A percentile compares a stretch with the other conserved stretches of the same genome.
phyloP scores from a whole-genome alignment of 140 eudicot species.

The Oenanthe javanica region DNA sequence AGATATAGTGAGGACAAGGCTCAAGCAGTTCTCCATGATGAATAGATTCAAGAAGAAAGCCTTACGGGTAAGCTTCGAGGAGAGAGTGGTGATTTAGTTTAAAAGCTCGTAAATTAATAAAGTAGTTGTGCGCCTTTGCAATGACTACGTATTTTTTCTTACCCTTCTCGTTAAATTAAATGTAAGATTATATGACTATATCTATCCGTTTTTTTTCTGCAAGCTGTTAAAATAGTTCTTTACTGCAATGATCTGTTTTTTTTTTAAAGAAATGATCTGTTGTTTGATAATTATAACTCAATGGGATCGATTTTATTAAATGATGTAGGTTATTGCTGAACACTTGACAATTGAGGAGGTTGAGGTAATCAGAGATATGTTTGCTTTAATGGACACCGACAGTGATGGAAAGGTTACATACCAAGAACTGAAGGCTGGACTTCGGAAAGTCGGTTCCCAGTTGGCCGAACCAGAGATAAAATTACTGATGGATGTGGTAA shows the following conservation, averaged over 20 bases:
- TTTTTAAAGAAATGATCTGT: not conserved
- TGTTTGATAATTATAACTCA: not conserved
- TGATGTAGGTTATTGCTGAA: conserved; percentile 65
- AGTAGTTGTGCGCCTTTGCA: not conserved
- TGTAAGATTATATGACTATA: not conserved
- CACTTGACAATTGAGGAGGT: conserved; percentile 68
- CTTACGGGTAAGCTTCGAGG: conserved; percentile 43
- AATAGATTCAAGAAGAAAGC: conserved; percentile 82
- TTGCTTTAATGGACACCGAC: conserved; percentile 62
- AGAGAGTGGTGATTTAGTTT: conserved; percentile 4
- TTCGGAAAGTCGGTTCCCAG: conserved; percentile 64
- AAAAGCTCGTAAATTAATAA: not conserved
- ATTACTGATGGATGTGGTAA: conserved; percentile 58
- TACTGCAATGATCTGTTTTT: not conserved
- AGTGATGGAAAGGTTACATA: conserved; percentile 56
- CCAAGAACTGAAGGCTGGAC: conserved; percentile 59
- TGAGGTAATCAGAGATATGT: conserved; percentile 66
- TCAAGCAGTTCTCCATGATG: conserved; percentile 77
- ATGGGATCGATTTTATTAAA: not conserved
- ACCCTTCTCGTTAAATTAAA: not conserved
- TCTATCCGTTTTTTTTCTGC: not conserved
- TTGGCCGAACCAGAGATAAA: conserved; percentile 64
- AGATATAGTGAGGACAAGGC: conserved; percentile 86
- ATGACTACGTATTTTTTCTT: not conserved
- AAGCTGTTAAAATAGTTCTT: not conserved